These are phyloP conservation scores for Wickerhamomyces queroliae DNA, from an alignment of 805 yeast species.

Conservation along the genomic window DNA sequence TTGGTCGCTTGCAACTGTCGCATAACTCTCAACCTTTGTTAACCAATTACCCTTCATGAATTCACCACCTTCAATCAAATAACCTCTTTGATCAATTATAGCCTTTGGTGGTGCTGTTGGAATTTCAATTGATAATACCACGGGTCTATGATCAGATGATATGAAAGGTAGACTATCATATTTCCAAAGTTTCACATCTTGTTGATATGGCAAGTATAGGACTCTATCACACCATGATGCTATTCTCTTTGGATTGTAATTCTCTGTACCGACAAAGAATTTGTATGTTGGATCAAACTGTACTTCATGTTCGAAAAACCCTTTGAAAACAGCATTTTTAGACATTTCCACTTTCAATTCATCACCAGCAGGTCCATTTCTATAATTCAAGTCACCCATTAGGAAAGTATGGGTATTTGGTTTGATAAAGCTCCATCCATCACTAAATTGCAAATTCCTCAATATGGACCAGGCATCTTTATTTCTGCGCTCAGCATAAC, in stretches of 20 bases:
- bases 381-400: conserved; percentile 83
- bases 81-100: conserved; percentile 22
- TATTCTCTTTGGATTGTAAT: conserved; percentile 49
- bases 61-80: conserved; percentile 16
- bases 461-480: conserved; percentile 43
- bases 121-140: conserved; percentile 43
- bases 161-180: conserved; percentile 48
- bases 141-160: conserved; percentile 81
- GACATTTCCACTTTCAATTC: conserved; percentile 26
- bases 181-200: conserved; percentile 23
- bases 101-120: conserved; percentile 36
- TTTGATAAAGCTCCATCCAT: conserved; percentile 46
- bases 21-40: neutral
- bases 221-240: conserved; percentile 95
- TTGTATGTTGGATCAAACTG: conserved; percentile 80
- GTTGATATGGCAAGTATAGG: conserved; percentile 43
- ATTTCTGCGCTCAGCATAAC: conserved; percentile 49
- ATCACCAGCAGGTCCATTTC: conserved; percentile 38
- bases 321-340: conserved; percentile 44
- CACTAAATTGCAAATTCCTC: conserved; percentile 50
- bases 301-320: conserved; percentile 63
- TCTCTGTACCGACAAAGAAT: conserved; percentile 40
- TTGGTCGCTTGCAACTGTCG: neutral
- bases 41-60: neutral
- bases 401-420: conserved; percentile 58